phyloP scores from a whole-genome alignment of 1,284 basidiomycete species.

The Stereum hirsutum region DNA sequence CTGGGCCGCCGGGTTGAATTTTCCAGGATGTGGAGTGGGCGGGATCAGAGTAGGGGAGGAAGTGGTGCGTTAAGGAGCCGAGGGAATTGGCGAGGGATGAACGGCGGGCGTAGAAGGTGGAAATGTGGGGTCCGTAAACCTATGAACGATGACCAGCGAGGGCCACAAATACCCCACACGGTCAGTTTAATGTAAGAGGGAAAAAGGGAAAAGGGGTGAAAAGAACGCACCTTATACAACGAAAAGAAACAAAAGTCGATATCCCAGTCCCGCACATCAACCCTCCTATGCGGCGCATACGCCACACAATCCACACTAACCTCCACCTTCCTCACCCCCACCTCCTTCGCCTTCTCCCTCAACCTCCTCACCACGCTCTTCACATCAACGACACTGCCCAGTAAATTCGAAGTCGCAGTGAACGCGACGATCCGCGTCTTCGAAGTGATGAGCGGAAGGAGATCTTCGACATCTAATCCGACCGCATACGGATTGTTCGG shows the following conservation, averaged over 20 bases:
- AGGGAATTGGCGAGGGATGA: constrained; percentile 38
- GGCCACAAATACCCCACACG: background rate
- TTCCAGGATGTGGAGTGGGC: constrained; percentile 47
- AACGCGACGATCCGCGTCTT: constrained; percentile 69
- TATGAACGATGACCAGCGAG: constrained; percentile 15
- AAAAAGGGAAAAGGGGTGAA: no score
- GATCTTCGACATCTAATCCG: constrained; percentile 43
- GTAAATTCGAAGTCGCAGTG: constrained; percentile 69
- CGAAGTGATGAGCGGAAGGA: constrained; percentile 50
- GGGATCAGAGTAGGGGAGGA: constrained; percentile 47
- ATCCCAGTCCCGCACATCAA: constrained; percentile 69
- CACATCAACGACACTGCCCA: constrained; percentile 60
- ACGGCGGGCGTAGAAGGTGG: constrained; percentile 52
- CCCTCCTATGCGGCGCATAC: constrained; percentile 64
- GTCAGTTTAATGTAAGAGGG: background rate
- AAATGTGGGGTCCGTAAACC: constrained; percentile 71
- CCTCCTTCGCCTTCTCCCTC: constrained; percentile 36
- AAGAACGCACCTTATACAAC: constrained; percentile 59
- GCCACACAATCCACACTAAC: constrained; percentile 71
- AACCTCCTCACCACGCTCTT: constrained; percentile 44
- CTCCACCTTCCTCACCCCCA: constrained; percentile 55
- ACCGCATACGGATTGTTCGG: constrained; percentile 60
- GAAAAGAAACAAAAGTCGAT: constrained; percentile 68
- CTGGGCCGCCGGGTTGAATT: constrained; percentile 62
- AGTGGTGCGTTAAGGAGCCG: constrained; percentile 59